phyloP scores from a whole-genome alignment of 2,329 filamentous ascomycete genomes.

The Cordyceps militaris region DNA sequence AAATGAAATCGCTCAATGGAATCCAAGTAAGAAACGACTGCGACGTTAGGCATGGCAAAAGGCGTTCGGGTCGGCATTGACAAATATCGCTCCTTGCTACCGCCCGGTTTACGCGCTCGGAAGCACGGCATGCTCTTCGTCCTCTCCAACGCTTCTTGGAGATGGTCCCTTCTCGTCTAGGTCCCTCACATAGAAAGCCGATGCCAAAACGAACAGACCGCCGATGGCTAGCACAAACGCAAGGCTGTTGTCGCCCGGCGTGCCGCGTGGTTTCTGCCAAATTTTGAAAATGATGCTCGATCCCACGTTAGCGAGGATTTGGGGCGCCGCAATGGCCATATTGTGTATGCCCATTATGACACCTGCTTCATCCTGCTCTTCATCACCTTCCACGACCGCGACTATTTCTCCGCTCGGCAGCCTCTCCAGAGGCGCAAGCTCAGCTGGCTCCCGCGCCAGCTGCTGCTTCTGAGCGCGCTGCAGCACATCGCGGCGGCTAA shows the following conservation, averaged over 20 bases:
- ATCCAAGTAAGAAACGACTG: neutral
- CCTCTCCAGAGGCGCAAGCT: neutral
- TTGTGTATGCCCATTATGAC: conserved; percentile 94
- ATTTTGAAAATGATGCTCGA: conserved; percentile 78
- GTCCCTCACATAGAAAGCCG: conserved; percentile 63
- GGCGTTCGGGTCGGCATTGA: neutral
- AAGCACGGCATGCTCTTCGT: conserved; percentile 36
- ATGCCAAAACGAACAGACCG: conserved; percentile 68
- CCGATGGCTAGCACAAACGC: conserved; percentile 81
- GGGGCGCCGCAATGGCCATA: conserved; percentile 84
- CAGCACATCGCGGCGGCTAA: conserved; percentile 68
- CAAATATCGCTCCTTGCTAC: neutral
- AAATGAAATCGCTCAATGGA: neutral
- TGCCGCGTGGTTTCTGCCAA: conserved; percentile 80
- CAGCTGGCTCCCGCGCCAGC: neutral
- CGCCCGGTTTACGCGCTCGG: conserved; percentile 1
- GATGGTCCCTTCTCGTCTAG: conserved; percentile 54
- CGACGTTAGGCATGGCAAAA: neutral
- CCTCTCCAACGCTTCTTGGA: conserved; percentile 29
- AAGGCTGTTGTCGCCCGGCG: conserved; percentile 78
- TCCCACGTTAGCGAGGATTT: conserved; percentile 81
- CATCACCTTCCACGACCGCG: conserved; percentile 36
- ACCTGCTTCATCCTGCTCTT: conserved; percentile 68
- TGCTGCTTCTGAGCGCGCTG: conserved; percentile 33
- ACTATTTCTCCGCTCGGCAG: neutral